Percentiles rank a stretch among this genome's conserved stretches.
Conservation (phyloP, 78 protist species). For the Dictyostelium citrinum region DNA sequence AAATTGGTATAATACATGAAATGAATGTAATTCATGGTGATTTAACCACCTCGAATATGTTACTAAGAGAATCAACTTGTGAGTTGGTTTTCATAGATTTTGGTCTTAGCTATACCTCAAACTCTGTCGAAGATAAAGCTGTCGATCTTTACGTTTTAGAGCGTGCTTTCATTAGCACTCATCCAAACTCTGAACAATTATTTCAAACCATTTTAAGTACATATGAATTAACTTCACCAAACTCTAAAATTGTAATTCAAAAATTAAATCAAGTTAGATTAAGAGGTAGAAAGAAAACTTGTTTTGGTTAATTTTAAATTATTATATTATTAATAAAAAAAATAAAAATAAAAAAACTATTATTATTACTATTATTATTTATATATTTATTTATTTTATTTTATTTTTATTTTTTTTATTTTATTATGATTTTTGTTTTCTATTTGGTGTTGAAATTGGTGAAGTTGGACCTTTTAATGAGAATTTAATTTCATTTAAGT, state of each 20-base stretch:
- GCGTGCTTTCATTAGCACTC: conserved; percentile 91
- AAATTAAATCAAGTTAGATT: conserved; percentile 77
- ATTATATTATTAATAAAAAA: background rate
- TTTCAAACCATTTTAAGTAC: conserved; percentile 9
- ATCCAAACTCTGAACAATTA: conserved; percentile 85
- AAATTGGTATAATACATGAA: conserved; percentile 81
- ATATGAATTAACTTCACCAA: conserved; percentile 17
- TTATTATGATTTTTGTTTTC: background rate
- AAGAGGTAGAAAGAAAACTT: conserved; percentile 85
- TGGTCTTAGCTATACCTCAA: conserved; percentile 80
- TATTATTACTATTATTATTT: background rate
- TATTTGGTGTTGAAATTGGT: background rate
- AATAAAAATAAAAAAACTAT: background rate
- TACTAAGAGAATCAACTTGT: background rate
- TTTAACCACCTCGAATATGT: conserved; percentile 91
- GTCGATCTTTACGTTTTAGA: conserved; percentile 96
- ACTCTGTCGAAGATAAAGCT: conserved; percentile 90
- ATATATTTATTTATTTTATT: background rate
- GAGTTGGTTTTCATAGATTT: conserved; percentile 89
- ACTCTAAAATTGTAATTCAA: conserved; percentile 11
- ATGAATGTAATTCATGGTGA: conserved; percentile 90
- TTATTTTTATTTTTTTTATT: background rate
- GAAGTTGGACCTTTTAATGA: background rate
- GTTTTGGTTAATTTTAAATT: conserved; percentile 72
- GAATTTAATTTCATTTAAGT: conserved; percentile 27